Percentiles rank a stretch among this genome's conserved stretches.
These are phyloP conservation scores for Pythium rhizo-oryzae DNA, from an alignment of 352 stramenopile genomes.

Conservation along the genomic window DNA sequence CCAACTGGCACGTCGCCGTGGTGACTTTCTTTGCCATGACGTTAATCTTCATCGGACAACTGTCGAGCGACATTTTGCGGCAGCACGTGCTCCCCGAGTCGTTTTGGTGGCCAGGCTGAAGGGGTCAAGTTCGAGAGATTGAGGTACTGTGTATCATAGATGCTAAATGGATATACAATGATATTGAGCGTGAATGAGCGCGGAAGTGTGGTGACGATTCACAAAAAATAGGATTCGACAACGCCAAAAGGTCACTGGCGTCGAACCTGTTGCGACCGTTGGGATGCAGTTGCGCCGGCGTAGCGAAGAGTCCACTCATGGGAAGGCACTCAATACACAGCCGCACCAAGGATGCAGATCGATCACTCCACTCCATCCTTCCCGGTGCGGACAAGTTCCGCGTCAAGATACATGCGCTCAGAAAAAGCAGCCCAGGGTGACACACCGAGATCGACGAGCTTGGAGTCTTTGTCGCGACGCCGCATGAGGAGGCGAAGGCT, in stretches of 20 bases:
- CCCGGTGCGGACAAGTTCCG: no score
- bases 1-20: constrained; percentile 72
- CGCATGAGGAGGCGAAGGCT: not conserved
- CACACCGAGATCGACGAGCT: no score
- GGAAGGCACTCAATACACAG: not conserved
- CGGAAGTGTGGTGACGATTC: not conserved
- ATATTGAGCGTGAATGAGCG: not conserved
- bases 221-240: not conserved
- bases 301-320: not conserved
- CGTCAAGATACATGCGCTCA: no score
- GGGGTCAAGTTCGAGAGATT: constrained; percentile 4
- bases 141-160: constrained; percentile 18
- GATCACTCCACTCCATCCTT: no score
- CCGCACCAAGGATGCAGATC: not conserved
- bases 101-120: constrained; percentile 47
- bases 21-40: constrained; percentile 83
- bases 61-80: constrained; percentile 68
- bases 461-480: not conserved
- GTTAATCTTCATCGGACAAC: constrained; percentile 86
- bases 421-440: no score
- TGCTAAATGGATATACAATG: not conserved
- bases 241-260: constrained; percentile 1
- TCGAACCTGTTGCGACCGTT: constrained; percentile 7
- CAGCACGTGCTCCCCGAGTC: constrained; percentile 61
- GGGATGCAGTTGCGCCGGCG: not conserved